Percentiles rank a stretch among this genome's conserved stretches.
Evolutionary conservation across 768 basidiomycete genomes (phyloP).

Genomic region (Cantharellus anzutake): DNA sequence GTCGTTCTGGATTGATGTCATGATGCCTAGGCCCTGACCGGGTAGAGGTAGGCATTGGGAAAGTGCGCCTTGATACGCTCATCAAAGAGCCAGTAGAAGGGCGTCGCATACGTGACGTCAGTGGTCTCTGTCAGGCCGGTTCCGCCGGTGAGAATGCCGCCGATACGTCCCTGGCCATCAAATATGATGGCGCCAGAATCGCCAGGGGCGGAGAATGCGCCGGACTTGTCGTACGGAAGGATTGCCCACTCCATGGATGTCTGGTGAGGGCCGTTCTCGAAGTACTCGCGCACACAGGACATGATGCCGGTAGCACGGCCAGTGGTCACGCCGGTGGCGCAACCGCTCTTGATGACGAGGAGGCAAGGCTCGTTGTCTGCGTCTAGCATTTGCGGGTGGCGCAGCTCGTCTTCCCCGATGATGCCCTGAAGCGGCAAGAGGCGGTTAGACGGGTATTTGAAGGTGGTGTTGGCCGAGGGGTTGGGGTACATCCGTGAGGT

Average conservation of each 20-base stretch:
- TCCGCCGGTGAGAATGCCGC: conserved; percentile 21
- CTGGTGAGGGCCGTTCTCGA: conserved; percentile 4
- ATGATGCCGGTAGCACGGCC: conserved; percentile 20
- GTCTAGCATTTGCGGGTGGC: conserved; percentile 16
- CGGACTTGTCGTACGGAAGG: conserved; percentile 14
- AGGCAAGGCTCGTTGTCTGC: conserved; percentile 16
- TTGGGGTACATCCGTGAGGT: conserved; percentile 15
- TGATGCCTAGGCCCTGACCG: background rate
- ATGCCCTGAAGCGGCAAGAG: conserved; percentile 17
- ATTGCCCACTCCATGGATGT: conserved; percentile 18
- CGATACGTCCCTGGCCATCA: conserved; percentile 18
- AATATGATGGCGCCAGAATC: conserved; percentile 23
- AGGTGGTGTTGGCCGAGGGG: conserved; percentile 9
- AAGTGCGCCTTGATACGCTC: conserved; percentile 17
- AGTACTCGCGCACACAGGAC: conserved; percentile 12
- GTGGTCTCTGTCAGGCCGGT: conserved; percentile 15
- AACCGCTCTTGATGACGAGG: conserved; percentile 22
- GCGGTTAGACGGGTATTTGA: conserved; percentile 16
- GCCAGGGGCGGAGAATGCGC: conserved; percentile 19
- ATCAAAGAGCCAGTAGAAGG: conserved; percentile 17
- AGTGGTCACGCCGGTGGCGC: conserved; percentile 20
- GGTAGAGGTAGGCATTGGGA: conserved; percentile 9
- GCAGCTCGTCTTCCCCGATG: conserved; percentile 12
- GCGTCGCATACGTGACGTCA: conserved; percentile 23
- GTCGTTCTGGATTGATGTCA: background rate